Evolutionary conservation across 1,284 basidiomycete genomes (phyloP), one percentile per base, ranked within the genome.

Genomic region (Malassezia equina): DNA sequence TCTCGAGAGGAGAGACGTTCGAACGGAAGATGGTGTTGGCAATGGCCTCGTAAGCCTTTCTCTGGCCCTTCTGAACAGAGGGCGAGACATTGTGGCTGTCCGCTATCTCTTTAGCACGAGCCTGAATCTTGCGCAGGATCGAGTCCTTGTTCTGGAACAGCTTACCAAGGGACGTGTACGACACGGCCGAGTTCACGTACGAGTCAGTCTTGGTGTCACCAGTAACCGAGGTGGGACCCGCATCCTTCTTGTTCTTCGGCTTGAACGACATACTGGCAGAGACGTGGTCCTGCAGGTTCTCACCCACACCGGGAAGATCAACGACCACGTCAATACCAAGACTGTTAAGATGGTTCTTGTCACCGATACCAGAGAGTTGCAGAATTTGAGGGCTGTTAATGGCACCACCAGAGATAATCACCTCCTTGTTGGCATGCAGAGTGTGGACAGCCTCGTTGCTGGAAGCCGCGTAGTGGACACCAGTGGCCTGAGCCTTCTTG

Each of bases 251-350:
- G 4, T 52, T 33, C 27, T 59, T 61, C 1, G 62, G 62, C 8
- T 52, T 33, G 52, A 60, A 69, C 43, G 50, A 52, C 50, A 66
- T 59, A 1, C 57, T 48, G 4, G 55, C 51, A 11, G 60, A 51
- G 2, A 70, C 55, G 52, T 81, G 80, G 50, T 81, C 80, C 51
- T 80, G 80, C 7, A 80, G 66, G 62, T 82, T 81, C 60, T 76
- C 75, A 5, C 80, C 81, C 1, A 81, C 80, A 4, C 79, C 79
- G 5, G 78, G 76, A 13, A 81, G 74, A 25, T 78, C 70, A 29
- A 80, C 63, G 51, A 76, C 72, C 4, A 76, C 51, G 1, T 73
- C 67, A 15, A 81, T 73, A 9, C 76, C 76, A n/a, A 77, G 61
- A 33, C 61, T 67, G 11, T 66, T 58, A 11, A 81, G 72, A 1